Evolutionary conservation across 768 basidiomycete genomes (phyloP).

Genomic region (Cyclocybe aegerita): DNA sequence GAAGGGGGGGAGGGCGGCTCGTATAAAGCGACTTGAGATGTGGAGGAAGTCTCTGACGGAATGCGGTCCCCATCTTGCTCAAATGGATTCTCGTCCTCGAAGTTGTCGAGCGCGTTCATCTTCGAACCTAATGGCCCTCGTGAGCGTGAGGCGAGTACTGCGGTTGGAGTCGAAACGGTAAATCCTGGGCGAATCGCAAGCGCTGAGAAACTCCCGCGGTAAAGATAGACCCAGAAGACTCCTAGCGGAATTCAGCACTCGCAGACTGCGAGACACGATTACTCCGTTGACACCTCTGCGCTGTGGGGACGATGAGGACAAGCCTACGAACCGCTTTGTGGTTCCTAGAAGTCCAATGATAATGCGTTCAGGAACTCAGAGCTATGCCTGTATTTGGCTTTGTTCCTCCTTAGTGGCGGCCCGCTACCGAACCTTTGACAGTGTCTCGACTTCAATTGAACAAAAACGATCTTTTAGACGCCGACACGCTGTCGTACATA

Average conservation of each 20-base stretch:
- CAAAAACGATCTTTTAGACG: no score
- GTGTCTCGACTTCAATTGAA: no score
- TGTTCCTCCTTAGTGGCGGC: slow-evolving; percentile 34
- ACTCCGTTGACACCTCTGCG: no score
- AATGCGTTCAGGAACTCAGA: background rate
- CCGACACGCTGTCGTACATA: no score
- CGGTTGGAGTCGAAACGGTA: no score
- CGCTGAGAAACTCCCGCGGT: no score
- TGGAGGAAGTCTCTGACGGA: slow-evolving; percentile 53
- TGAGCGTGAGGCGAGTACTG: no score
- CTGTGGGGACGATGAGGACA: background rate
- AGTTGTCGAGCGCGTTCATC: slow-evolving; percentile 23
- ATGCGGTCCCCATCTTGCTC: slow-evolving; percentile 47
- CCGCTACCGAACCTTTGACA: no score
- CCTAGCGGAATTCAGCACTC: background rate
- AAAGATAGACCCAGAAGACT: background rate
- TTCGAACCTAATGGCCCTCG: background rate
- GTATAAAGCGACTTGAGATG: slow-evolving; percentile 53
- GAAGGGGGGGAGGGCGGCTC: slow-evolving; percentile 59
- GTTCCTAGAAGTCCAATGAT: background rate
- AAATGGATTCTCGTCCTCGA: slow-evolving; percentile 71
- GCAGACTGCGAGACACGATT: no score
- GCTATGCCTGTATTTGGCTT: slow-evolving; percentile 35
- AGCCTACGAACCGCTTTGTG: background rate
- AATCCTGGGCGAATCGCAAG: no score